Percentiles rank a stretch among this genome's conserved stretches.
These are phyloP conservation scores for Pichia manshurica DNA, from an alignment of 805 yeast genomes.

Conservation along the genomic window DNA sequence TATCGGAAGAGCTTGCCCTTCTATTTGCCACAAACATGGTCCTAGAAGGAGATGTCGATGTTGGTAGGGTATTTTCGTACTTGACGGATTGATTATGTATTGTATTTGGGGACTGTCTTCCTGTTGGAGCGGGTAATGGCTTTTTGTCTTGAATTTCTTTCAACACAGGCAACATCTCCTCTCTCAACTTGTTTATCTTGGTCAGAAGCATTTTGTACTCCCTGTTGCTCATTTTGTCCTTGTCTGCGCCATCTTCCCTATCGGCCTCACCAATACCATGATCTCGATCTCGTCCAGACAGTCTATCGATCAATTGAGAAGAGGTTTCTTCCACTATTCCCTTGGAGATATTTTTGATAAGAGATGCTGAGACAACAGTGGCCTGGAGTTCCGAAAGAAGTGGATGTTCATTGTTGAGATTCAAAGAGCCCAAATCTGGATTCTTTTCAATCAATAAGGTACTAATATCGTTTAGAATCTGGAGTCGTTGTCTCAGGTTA, in stretches of 20 bases:
- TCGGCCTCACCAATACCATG: neutral
- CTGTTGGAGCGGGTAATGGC: conserved; percentile 60
- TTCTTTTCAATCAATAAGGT: conserved; percentile 39
- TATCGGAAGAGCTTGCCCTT: neutral
- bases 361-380: conserved; percentile 20
- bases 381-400: conserved; percentile 23
- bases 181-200: conserved; percentile 49
- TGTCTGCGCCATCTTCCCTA: neutral
- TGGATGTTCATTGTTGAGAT: conserved; percentile 21
- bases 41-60: conserved; percentile 1
- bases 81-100: neutral
- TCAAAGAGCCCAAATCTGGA: conserved; percentile 13
- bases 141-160: conserved; percentile 57
- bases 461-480: conserved; percentile 54
- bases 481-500: conserved; percentile 49
- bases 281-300: conserved; percentile 2
- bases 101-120: neutral
- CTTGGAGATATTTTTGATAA: conserved; percentile 21
- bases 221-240: neutral
- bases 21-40: conserved; percentile 2
- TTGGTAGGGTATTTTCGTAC: neutral
- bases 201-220: conserved; percentile 40
- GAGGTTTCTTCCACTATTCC: conserved; percentile 21
- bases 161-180: conserved; percentile 60
- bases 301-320: conserved; percentile 7